Evolutionary conservation across 2,329 filamentous ascomycete genomes (phyloP).

Genomic region (Aspergillus sergii): DNA sequence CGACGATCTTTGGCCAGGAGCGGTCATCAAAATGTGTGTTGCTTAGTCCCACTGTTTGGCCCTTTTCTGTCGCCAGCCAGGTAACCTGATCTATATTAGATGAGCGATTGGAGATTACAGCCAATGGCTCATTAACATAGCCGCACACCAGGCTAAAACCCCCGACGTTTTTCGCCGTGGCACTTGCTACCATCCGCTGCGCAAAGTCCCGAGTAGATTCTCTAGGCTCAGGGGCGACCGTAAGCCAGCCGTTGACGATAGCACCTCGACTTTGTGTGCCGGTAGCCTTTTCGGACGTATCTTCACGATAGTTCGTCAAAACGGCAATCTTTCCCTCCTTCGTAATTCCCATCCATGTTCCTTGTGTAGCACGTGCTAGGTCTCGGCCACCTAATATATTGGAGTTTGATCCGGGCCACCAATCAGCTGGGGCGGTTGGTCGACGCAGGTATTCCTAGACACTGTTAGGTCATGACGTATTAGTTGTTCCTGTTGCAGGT

Average conservation of each 20-base stretch:
- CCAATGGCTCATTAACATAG: slow-evolving; percentile 55
- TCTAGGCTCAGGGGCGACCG: slow-evolving; percentile 40
- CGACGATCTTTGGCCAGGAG: slow-evolving; percentile 63
- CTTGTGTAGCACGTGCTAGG: slow-evolving; percentile 60
- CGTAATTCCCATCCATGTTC: slow-evolving; percentile 68
- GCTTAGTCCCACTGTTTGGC: slow-evolving; percentile 62
- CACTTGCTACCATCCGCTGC: slow-evolving; percentile 55
- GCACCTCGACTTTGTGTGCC: slow-evolving; percentile 57
- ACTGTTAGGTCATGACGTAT: slow-evolving; percentile 6
- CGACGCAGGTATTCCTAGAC: slow-evolving; percentile 63
- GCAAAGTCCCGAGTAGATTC: slow-evolving; percentile 56
- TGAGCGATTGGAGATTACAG: slow-evolving; percentile 65
- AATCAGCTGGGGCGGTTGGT: slow-evolving; percentile 60
- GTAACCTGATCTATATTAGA: slow-evolving; percentile 53
- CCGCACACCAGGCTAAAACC: slow-evolving; percentile 67
- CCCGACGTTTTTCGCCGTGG: slow-evolving; percentile 59
- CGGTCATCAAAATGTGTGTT: slow-evolving; percentile 63
- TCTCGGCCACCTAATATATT: slow-evolving; percentile 65
- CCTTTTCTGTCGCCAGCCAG: slow-evolving; percentile 52
- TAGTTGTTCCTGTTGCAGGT: background rate
- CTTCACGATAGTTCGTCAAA: slow-evolving; percentile 66
- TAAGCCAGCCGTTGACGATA: slow-evolving; percentile 64
- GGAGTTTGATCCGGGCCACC: slow-evolving; percentile 60
- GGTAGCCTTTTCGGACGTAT: slow-evolving; percentile 48
- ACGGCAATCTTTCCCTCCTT: slow-evolving; percentile 62